A percentile compares a stretch with the other conserved stretches of the same genome.
phyloP scores from a whole-genome alignment of 176 grass and related monocot species.

The Coix lacrymajobi region DNA sequence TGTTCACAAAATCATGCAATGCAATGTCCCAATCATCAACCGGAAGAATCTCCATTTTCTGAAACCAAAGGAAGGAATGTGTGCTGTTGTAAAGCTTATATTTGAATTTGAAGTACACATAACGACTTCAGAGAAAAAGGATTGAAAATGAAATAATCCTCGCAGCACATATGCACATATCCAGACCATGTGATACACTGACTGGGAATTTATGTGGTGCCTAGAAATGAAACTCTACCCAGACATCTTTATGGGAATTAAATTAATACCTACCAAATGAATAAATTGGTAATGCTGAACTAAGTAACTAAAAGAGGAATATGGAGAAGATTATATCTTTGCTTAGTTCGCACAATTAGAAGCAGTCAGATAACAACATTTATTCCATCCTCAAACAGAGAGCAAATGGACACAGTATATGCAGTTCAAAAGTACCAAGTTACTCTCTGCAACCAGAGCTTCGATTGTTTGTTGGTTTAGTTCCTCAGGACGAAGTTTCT shows the following conservation, averaged over 20 bases:
- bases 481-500: conserved; percentile 94
- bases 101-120: neutral
- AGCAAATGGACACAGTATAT: conserved; percentile 1
- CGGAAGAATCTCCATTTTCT: conserved; percentile 99
- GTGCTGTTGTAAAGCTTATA: neutral
- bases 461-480: conserved; percentile 99
- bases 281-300: neutral
- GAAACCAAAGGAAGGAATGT: conserved; percentile 17
- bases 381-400: conserved; percentile 9
- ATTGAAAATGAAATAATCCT: conserved; percentile 10
- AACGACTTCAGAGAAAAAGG: neutral
- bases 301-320: neutral
- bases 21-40: conserved; percentile 98
- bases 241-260: neutral
- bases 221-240: neutral
- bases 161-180: neutral
- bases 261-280: neutral
- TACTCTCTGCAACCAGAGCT: conserved; percentile 93
- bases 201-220: neutral
- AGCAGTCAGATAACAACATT: neutral
- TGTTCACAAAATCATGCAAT: conserved; percentile 96
- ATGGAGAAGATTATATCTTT: neutral
- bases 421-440: conserved; percentile 72
- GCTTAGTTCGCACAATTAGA: neutral
- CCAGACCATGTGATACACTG: neutral